Conservation (phyloP, 768 basidiomycete species). For the Russula sp. region DNA sequence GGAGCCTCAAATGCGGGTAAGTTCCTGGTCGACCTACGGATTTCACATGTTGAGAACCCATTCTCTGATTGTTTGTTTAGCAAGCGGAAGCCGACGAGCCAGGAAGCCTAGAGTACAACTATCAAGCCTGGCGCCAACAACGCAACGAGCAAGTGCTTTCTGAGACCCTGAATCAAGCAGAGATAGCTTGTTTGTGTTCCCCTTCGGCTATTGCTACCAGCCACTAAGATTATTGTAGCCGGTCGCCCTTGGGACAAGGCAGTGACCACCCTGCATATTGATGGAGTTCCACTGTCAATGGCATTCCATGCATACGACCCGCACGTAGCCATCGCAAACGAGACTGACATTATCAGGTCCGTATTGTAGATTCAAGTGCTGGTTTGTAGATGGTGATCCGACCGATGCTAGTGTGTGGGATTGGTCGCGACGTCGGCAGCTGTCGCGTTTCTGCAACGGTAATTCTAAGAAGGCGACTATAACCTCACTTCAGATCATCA, state of each 20-base stretch:
- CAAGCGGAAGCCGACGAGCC: constrained; percentile 95
- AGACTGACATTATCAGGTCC: constrained; percentile 80
- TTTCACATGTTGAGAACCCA: constrained; percentile 6
- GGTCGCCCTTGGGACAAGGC: constrained; percentile 65
- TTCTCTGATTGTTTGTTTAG: constrained; percentile 36
- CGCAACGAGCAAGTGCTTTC: constrained; percentile 77
- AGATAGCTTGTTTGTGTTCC: constrained; percentile 59
- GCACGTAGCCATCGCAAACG: constrained; percentile 81
- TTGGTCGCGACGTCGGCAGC: constrained; percentile 74
- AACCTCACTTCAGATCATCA: constrained; percentile 86
- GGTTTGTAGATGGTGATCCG: constrained; percentile 10
- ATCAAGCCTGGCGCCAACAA: constrained; percentile 90
- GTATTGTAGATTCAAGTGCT: constrained; percentile 22
- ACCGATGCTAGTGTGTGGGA: constrained; percentile 73
- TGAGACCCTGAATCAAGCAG: constrained; percentile 63
- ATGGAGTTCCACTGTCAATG: constrained; percentile 63
- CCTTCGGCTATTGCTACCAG: not conserved
- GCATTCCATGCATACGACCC: constrained; percentile 91
- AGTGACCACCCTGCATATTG: constrained; percentile 56
- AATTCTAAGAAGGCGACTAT: constrained; percentile 78
- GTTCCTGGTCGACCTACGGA: constrained; percentile 25
- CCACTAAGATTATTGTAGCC: constrained; percentile 38
- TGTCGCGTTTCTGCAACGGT: constrained; percentile 86
- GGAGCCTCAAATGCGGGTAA: constrained; percentile 96
- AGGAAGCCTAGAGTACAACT: constrained; percentile 88